A percentile compares a stretch with the other conserved stretches of the same genome.
phyloP scores from a whole-genome alignment of 352 stramenopile genomes.

The Phytophthora hibernalis region DNA sequence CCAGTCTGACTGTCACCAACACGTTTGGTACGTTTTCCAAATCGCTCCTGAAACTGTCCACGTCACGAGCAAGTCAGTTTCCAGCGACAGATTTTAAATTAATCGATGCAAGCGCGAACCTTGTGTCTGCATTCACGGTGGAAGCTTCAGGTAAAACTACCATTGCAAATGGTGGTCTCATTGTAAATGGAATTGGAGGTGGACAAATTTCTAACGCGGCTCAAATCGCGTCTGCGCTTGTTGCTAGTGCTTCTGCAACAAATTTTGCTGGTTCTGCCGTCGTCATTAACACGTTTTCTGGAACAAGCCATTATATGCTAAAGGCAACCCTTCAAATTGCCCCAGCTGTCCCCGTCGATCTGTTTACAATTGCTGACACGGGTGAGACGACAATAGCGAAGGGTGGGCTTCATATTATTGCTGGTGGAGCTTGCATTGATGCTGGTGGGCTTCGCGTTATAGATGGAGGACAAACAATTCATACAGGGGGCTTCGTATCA shows the following conservation, averaged over 20 bases:
- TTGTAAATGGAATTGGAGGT: slow-evolving; percentile 44
- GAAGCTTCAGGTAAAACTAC: slow-evolving; percentile 62
- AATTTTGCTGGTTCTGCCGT: slow-evolving; percentile 50
- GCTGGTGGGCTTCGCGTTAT: slow-evolving; percentile 50
- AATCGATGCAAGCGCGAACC: slow-evolving; percentile 43
- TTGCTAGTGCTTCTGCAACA: slow-evolving; percentile 32
- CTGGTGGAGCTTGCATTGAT: slow-evolving; percentile 51
- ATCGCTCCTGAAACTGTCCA: slow-evolving; percentile 34
- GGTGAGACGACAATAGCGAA: slow-evolving; percentile 56
- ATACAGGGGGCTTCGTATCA: slow-evolving; percentile 46
- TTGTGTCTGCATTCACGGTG: slow-evolving; percentile 44
- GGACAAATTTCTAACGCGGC: slow-evolving; percentile 43
- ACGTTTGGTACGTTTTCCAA: slow-evolving; percentile 33
- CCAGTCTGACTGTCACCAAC: slow-evolving; percentile 41
- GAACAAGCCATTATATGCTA: slow-evolving; percentile 55
- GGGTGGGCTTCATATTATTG: slow-evolving; percentile 45
- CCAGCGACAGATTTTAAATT: slow-evolving; percentile 47
- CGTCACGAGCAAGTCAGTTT: slow-evolving; percentile 31
- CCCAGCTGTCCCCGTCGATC: slow-evolving; percentile 15
- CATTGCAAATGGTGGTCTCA: slow-evolving; percentile 49
- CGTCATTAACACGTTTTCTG: slow-evolving; percentile 45
- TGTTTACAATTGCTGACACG: slow-evolving; percentile 57
- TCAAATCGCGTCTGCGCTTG: slow-evolving; percentile 29
- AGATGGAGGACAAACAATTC: slow-evolving; percentile 46
- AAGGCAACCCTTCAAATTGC: slow-evolving; percentile 33